These are phyloP conservation scores for Backusella liffmaniae DNA, from an alignment of 192 early-diverging fungal species.

Conservation along the genomic window DNA sequence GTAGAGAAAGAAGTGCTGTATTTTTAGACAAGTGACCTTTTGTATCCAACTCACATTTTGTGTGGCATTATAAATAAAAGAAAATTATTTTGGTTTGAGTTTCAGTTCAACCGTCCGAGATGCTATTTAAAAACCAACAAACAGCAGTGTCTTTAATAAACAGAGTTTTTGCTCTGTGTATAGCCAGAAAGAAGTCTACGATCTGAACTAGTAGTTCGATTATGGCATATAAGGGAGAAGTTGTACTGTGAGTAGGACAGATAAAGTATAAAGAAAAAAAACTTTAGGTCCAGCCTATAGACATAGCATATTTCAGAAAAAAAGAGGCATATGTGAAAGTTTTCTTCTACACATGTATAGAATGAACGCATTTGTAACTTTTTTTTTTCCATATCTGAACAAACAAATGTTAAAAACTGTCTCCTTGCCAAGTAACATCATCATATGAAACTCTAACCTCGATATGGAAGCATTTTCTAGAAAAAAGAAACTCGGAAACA, in stretches of 20 bases:
- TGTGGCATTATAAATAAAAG: too few species aligned
- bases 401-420: background rate
- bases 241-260: background rate
- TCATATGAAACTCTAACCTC: background rate
- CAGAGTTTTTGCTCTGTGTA: too few species aligned
- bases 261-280: background rate
- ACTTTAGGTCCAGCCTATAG: background rate
- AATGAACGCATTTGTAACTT: background rate
- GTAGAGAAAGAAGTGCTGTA: too few species aligned
- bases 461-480: background rate
- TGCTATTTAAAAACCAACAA: too few species aligned
- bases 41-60: too few species aligned
- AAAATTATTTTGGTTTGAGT: too few species aligned
- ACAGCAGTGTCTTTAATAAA: too few species aligned
- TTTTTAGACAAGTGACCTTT: too few species aligned
- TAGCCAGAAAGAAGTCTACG: background rate
- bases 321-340: background rate
- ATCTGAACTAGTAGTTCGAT: background rate
- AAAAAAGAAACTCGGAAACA: background rate
- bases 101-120: too few species aligned
- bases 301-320: background rate
- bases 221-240: background rate
- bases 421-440: background rate
- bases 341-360: background rate
- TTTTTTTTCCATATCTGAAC: background rate